Evolutionary conservation across 768 basidiomycete species (phyloP).

Genomic region (Mycena maculata): DNA sequence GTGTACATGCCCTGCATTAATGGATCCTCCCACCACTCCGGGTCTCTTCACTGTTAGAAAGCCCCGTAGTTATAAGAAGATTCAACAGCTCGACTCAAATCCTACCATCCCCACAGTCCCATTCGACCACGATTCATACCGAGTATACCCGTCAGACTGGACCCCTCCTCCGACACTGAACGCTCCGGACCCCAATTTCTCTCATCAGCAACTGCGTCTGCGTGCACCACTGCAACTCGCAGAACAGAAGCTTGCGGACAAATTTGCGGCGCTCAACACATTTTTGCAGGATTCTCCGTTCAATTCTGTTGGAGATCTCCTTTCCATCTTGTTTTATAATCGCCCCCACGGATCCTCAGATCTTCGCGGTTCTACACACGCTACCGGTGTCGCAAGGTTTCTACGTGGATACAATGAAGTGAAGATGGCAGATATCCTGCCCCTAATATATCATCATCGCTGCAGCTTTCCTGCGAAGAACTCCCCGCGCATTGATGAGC

Average conservation of each 20-base stretch:
- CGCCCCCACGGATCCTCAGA: not conserved
- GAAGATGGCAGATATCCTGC: not conserved
- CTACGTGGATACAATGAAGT: not conserved
- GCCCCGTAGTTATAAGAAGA: not conserved
- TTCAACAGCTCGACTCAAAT: not conserved
- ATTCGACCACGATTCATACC: too few species aligned
- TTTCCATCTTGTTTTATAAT: not conserved
- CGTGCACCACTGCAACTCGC: not conserved
- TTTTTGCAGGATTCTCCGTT: not conserved
- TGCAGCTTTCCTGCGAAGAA: not conserved
- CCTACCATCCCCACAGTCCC: not conserved
- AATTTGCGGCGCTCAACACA: not conserved
- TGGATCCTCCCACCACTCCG: not conserved
- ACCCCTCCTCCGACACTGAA: not conserved
- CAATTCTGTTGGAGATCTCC: slow-evolving; percentile 7
- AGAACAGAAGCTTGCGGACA: not conserved
- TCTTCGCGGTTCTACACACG: not conserved
- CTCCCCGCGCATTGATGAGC: not conserved
- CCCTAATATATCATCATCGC: not conserved
- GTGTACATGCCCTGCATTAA: not conserved
- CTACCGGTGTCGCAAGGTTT: not conserved
- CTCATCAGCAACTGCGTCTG: not conserved
- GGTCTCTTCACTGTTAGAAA: not conserved
- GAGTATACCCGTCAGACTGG: too few species aligned
- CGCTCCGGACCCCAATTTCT: not conserved